Percentiles rank a stretch among this genome's conserved stretches.
Conservation (phyloP, 169 alveolate genomes). For the Eimeria falciformis region DNA sequence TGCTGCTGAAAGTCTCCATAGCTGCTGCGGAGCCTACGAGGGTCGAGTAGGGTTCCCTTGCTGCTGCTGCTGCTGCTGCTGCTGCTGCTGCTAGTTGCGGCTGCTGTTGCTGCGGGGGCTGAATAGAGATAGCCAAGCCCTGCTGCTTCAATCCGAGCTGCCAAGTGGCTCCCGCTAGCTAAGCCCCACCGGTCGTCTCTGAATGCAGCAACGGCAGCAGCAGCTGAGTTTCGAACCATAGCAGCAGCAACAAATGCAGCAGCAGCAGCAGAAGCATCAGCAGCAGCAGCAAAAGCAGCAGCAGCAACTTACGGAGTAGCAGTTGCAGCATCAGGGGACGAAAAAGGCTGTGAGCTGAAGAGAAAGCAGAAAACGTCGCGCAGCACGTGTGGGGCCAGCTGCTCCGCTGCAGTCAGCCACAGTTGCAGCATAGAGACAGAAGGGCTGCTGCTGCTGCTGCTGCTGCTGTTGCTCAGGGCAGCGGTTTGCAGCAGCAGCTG, state of each 20-base stretch:
- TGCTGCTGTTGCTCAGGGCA: constrained; percentile 43
- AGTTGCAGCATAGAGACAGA: constrained; percentile 6
- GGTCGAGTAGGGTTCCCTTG: constrained; percentile 7
- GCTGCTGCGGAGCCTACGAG: constrained; percentile 61
- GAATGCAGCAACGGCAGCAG: constrained; percentile 12
- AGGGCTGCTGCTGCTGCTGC: constrained; percentile 52
- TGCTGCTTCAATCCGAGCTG: constrained; percentile 45
- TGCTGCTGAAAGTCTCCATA: constrained; percentile 45
- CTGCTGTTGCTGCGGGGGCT: constrained; percentile 24
- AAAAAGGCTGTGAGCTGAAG: constrained; percentile 30
- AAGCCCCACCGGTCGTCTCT: constrained; percentile 15
- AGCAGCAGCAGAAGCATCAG: constrained; percentile 35
- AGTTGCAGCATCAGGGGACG: background rate
- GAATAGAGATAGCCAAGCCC: constrained; percentile 25
- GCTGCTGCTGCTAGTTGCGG: background rate
- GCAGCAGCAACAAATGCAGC: constrained; percentile 4
- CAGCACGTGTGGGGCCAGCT: constrained; percentile 47
- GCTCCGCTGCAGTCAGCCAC: constrained; percentile 57
- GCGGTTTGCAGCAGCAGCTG: constrained; percentile 56
- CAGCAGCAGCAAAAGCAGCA: background rate
- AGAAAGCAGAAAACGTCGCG: constrained; percentile 53
- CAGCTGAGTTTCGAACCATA: too few species aligned
- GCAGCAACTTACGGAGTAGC: background rate
- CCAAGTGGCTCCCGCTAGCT: background rate
- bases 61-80: constrained; percentile 9